A percentile compares a stretch with the other conserved stretches of the same genome.
These are phyloP conservation scores for Calvatia gigantea DNA, from an alignment of 768 basidiomycete genomes.

Conservation along the genomic window DNA sequence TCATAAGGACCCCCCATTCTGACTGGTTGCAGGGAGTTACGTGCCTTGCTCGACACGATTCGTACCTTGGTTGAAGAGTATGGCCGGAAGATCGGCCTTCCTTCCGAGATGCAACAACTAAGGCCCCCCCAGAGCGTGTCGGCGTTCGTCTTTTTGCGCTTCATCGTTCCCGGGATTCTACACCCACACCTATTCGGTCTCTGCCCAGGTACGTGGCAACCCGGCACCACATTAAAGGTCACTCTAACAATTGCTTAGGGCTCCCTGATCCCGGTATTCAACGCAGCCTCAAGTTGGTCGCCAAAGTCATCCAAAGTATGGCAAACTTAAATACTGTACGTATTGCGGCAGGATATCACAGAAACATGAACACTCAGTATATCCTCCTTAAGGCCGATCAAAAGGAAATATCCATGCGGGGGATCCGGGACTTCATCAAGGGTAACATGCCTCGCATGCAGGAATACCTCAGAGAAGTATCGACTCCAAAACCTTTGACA, in stretches of 20 bases:
- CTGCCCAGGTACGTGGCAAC: conserved; percentile 53
- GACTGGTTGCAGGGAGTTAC: conserved; percentile 58
- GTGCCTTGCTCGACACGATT: conserved; percentile 64
- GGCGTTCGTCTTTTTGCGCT: conserved; percentile 86
- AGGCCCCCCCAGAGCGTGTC: conserved; percentile 82
- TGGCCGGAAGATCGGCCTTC: conserved; percentile 40
- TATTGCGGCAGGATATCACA: conserved; percentile 3
- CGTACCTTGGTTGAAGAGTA: conserved; percentile 70
- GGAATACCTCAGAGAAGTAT: conserved; percentile 75
- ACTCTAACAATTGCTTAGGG: conserved; percentile 37
- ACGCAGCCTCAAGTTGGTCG: conserved; percentile 79
- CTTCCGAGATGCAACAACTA: conserved; percentile 44
- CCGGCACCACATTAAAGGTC: neutral
- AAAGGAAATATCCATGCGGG: conserved; percentile 81
- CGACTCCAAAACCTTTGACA: conserved; percentile 37
- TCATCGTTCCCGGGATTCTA: conserved; percentile 88
- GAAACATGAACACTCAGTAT: neutral
- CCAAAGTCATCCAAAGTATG: conserved; percentile 86
- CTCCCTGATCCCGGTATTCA: conserved; percentile 65
- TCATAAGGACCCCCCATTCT: conserved; percentile 6
- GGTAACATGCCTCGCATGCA: conserved; percentile 67
- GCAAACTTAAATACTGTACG: conserved; percentile 79
- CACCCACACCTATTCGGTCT: conserved; percentile 83
- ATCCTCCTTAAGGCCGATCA: conserved; percentile 44
- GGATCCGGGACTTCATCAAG: conserved; percentile 69